Conservation (phyloP, 2,329 filamentous ascomycete species). For the Fusarium transvaalense region DNA sequence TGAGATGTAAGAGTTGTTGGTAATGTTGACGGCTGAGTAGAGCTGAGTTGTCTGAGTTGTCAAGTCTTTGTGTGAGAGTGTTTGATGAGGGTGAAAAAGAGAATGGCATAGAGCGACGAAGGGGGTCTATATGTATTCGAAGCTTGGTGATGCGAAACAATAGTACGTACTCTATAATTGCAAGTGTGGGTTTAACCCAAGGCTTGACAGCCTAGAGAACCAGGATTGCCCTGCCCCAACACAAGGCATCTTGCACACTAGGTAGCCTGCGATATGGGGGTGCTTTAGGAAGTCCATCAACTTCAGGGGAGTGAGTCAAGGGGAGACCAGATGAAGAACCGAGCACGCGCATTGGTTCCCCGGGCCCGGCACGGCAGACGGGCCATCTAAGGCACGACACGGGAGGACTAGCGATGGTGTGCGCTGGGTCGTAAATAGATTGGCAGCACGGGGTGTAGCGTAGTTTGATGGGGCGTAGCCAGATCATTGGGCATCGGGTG, state of each 20-base stretch:
- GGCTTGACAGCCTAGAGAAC: slow-evolving; percentile 40
- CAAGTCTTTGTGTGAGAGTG: slow-evolving; percentile 30
- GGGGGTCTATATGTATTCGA: slow-evolving; percentile 44
- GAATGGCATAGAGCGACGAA: slow-evolving; percentile 24
- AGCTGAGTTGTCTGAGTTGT: slow-evolving; percentile 3
- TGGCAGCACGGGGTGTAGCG: slow-evolving; percentile 34
- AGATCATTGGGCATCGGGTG: slow-evolving; percentile 47
- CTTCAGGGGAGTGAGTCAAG: slow-evolving; percentile 40
- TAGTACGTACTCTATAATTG: slow-evolving; percentile 43
- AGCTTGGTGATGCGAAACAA: slow-evolving; percentile 35
- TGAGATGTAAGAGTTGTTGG: slow-evolving; percentile 16
- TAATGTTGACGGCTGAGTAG: slow-evolving; percentile 8
- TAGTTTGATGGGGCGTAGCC: slow-evolving; percentile 32
- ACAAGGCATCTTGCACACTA: slow-evolving; percentile 40
- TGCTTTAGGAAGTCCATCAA: slow-evolving; percentile 22
- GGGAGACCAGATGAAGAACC: slow-evolving; percentile 38
- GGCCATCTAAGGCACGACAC: slow-evolving; percentile 39
- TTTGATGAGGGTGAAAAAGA: slow-evolving; percentile 28
- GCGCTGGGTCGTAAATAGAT: slow-evolving; percentile 27
- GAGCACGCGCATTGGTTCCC: slow-evolving; percentile 32
- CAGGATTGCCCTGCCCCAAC: slow-evolving; percentile 35
- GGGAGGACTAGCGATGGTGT: slow-evolving; percentile 37
- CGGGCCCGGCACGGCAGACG: slow-evolving; percentile 39
- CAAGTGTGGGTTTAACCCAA: slow-evolving; percentile 40
- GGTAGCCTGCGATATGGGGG: slow-evolving; percentile 37